Evolutionary conservation across 345 rosid species (phyloP), one percentile per base, ranked within the genome.

Genomic region (Abelmoschus esculentus): DNA sequence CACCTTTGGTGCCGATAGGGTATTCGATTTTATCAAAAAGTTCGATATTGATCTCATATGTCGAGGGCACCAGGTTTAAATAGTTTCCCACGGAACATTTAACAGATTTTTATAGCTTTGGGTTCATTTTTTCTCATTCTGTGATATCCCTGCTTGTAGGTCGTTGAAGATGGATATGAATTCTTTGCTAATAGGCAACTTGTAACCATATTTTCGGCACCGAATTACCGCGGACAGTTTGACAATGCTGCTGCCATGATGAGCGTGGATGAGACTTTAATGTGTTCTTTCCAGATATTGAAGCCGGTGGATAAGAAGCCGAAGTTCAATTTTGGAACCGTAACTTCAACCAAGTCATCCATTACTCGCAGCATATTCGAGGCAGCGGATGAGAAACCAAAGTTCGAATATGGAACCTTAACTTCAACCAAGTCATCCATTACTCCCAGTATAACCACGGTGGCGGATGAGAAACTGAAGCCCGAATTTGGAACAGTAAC

Each of bases 201-300:
- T 0, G 84, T 92, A 61, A 92, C 96, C 67, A 83, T 92, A 81
- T 91, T 89, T 73, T 91, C 97, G 0, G 97, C 93, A 0, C 93
- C 96, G 17, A 91, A 89, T 73, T 89, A 91, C 79, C 85, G 92
- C 9, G 96, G 92, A 31, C 90, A 91, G 74, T 91, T 86, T 67
- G 93, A 89, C 57, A 91, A 91, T 80, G 92, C 90, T n/a, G 96
- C 92, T 79, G 93, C 93, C 26, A 88, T 89, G 92, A 85, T 91
- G 97, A 84, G 85, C 10, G 90, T 89, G 64, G 90, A 83, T 19
- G 88, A 86, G 47, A 80, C 82, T 0, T 77, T 92, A 58, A 74
- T 78, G 76, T 90, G 98, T 68, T 86, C 96, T 67, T 90, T 90
- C 73, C 96, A 90, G 72, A 82, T 88, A 81, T 76, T 90, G 44